These are phyloP conservation scores for Coemansia reversa DNA, from an alignment of 192 early-diverging fungal genomes.

Conservation along the genomic window DNA sequence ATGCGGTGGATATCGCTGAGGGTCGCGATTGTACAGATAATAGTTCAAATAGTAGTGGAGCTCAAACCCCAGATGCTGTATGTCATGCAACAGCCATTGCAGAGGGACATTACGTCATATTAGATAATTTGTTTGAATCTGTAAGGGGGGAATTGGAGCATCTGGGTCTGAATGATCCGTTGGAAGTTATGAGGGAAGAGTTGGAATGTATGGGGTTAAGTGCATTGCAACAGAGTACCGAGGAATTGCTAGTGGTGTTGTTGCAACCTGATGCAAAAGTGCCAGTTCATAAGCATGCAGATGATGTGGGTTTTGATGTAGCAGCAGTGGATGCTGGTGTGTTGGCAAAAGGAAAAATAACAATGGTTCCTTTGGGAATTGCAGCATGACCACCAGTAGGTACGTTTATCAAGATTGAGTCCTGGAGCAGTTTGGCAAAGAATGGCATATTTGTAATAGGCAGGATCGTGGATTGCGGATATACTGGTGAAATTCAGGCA, in stretches of 20 bases:
- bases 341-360: neutral
- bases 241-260: no score
- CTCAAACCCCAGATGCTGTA: no score
- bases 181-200: neutral
- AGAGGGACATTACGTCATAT: no score
- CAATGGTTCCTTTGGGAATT: slow-evolving; percentile 1
- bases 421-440: neutral
- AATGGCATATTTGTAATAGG: neutral
- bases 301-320: slow-evolving; percentile 4
- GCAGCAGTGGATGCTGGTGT: neutral
- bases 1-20: no score
- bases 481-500: neutral
- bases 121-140: no score
- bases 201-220: neutral
- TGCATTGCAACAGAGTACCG: neutral
- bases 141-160: no score
- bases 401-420: neutral
- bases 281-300: neutral
- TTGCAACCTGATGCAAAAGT: no score
- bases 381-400: neutral
- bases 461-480: neutral
- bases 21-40: no score
- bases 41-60: no score
- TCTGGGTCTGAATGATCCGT: no score
- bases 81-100: no score